Evolutionary conservation across 192 early-diverging fungal species (phyloP).

Genomic region (Coemansia sp.): DNA sequence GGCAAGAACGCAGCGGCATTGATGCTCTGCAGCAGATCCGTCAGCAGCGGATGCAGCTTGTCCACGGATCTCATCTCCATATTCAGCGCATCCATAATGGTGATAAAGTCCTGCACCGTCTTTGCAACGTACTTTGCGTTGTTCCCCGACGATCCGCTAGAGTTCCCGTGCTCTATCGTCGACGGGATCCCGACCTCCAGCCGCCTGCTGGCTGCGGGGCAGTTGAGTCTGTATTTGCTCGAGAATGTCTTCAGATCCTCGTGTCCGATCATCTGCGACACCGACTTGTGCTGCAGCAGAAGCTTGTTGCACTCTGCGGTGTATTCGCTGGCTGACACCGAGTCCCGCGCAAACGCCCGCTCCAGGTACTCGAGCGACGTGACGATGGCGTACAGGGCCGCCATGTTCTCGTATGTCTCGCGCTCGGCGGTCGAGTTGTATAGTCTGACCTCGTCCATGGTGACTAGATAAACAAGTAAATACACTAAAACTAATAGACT

Average conservation of each 20-base stretch:
- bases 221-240: conserved; percentile 61
- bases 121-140: conserved; percentile 83
- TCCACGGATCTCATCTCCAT: conserved; percentile 84
- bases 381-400: conserved; percentile 90
- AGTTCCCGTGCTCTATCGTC: conserved; percentile 86
- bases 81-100: conserved; percentile 85
- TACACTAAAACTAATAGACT: not conserved
- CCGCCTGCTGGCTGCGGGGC: conserved; percentile 82
- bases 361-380: conserved; percentile 90
- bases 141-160: conserved; percentile 43
- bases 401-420: conserved; percentile 89
- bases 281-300: conserved; percentile 90
- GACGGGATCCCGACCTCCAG: conserved; percentile 95
- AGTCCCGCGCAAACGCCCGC: conserved; percentile 87
- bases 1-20: conserved; percentile 80
- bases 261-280: conserved; percentile 39
- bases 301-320: conserved; percentile 87
- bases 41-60: conserved; percentile 83
- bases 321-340: conserved; percentile 82
- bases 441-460: conserved; percentile 72
- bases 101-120: conserved; percentile 82
- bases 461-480: not conserved
- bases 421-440: conserved; percentile 80
- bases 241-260: conserved; percentile 60
- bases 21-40: conserved; percentile 82